Base-by-base conservation (phyloP, 2,329 filamentous ascomycete genomes). In the Apiospora marii region DNA sequence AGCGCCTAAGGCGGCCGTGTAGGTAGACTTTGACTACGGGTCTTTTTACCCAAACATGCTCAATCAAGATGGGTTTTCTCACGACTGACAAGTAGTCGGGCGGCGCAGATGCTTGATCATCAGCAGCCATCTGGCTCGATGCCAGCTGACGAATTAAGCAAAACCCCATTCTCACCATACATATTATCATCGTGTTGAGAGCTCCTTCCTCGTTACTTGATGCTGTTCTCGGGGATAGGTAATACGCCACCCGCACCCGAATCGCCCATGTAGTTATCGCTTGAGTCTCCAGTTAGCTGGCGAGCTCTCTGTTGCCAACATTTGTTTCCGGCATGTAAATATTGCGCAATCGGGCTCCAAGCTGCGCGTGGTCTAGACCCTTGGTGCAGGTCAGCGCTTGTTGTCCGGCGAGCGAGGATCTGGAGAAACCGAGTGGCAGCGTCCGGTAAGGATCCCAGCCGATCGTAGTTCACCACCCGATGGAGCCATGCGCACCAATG, bases 61-160 rank as follows among this genome's bases (percentile, higher is more conserved):
- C 27, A 22, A 30, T 22, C 27, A 22, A 4, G 10, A n/a, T 6
- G 22, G 19, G 12, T 22, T 13, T 16, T 61, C 19, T 61, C 58
- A 22, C 58, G 58, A 64, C 58, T 34, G 8, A 19, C 24, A 61
- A 61, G 53, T 61, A 22, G 27, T 61, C 16, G 19, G 5, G 53
- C 53, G 58, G 58, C 58, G 58, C 58, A 64, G 58, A 37, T 64
- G 58, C 58, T 64, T 64, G 58, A 41, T n/a, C 34, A n/a, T 64
- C 58, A 41, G 58, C 34, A 64, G 58, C 34, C 30, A 41, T 37
- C 19, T 41, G 30, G 34, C 51, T 58, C 51, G 8, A 58, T 7
- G 19, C 30, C 30, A 37, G 53, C 30, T 61, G 53, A 61, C 30
- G 37, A 41, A 37, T 7, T 30, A 49, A 49, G 46, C 46, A 49